phyloP scores from a whole-genome alignment of 768 basidiomycete genomes.

The Phlegmacium glaucopus region DNA sequence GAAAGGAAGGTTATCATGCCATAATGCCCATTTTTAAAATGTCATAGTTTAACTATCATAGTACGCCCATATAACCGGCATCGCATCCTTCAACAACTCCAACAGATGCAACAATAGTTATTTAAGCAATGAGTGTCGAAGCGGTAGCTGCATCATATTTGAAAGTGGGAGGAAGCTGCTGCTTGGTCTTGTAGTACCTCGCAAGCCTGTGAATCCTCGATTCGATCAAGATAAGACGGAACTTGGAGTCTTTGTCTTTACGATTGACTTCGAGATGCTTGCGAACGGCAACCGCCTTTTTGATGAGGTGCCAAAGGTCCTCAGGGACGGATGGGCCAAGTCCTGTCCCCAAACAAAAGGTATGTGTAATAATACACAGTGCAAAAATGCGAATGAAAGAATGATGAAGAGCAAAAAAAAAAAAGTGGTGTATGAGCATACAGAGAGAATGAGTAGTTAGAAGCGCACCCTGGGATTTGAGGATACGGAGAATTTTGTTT shows the following conservation, averaged over 20 bases:
- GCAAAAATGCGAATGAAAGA: conserved; percentile 9
- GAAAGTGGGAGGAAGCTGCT: conserved; percentile 97
- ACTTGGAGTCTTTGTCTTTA: conserved; percentile 97
- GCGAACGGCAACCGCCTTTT: conserved; percentile 99
- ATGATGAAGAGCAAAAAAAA: conserved; percentile 12
- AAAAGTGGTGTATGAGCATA: conserved; percentile 24
- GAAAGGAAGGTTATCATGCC: too few species aligned
- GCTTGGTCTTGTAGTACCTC: conserved; percentile 98
- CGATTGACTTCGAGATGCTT: conserved; percentile 98
- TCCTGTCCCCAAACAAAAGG: conserved; percentile 70
- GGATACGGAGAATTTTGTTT: conserved; percentile 98
- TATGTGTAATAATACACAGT: conserved; percentile 22
- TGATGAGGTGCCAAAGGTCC: conserved; percentile 99
- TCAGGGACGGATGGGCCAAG: conserved; percentile 97
- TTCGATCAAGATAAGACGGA: conserved; percentile 97
- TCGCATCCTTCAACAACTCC: too few species aligned
- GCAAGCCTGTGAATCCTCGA: conserved; percentile 97
- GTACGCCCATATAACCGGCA: too few species aligned
- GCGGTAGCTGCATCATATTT: conserved; percentile 98
- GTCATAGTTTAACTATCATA: too few species aligned
- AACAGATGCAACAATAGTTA: not conserved
- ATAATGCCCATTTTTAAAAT: too few species aligned
- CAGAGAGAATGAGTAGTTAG: not conserved
- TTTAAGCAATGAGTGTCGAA: conserved; percentile 80
- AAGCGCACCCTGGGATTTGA: conserved; percentile 86